These are phyloP conservation scores for Lactifluus volemus DNA, from an alignment of 768 basidiomycete genomes.

Conservation along the genomic window DNA sequence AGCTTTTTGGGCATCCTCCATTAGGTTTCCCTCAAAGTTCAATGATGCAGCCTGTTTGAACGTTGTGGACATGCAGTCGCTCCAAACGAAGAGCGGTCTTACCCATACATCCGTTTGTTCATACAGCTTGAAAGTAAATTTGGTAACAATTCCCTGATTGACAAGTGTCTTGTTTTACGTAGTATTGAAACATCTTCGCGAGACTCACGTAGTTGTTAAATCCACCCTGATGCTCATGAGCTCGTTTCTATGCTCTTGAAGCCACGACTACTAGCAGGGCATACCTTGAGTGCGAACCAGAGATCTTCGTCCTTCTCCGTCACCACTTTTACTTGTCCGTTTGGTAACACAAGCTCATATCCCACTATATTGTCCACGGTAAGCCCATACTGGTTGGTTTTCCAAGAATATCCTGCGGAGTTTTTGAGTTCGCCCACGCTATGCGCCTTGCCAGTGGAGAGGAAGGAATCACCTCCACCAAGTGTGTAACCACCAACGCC, in stretches of 20 bases:
- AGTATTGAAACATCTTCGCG: neutral
- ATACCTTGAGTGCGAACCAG: slow-evolving; percentile 11
- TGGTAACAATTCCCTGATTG: slow-evolving; percentile 12
- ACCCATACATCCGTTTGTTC: slow-evolving; percentile 12
- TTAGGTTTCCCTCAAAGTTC: neutral
- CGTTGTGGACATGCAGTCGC: no score
- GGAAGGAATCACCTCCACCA: neutral
- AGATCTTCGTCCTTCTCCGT: slow-evolving; percentile 18
- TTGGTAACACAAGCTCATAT: slow-evolving; percentile 1
- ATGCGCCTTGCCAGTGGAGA: neutral
- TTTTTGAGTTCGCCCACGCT: no score
- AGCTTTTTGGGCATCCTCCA: neutral
- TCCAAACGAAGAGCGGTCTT: neutral
- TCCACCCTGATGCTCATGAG: neutral
- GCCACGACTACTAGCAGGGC: neutral
- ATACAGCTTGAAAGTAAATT: slow-evolving; percentile 7
- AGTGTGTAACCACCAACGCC: neutral
- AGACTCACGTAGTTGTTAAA: slow-evolving; percentile 11
- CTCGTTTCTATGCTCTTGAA: no score
- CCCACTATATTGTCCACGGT: neutral
- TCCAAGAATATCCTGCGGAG: neutral
- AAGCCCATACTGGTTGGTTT: neutral
- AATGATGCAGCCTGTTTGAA: neutral
- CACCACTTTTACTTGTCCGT: neutral
- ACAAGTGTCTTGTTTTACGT: neutral